Conservation (phyloP, 495 filamentous ascomycete species). For the Xylaria grammica region DNA sequence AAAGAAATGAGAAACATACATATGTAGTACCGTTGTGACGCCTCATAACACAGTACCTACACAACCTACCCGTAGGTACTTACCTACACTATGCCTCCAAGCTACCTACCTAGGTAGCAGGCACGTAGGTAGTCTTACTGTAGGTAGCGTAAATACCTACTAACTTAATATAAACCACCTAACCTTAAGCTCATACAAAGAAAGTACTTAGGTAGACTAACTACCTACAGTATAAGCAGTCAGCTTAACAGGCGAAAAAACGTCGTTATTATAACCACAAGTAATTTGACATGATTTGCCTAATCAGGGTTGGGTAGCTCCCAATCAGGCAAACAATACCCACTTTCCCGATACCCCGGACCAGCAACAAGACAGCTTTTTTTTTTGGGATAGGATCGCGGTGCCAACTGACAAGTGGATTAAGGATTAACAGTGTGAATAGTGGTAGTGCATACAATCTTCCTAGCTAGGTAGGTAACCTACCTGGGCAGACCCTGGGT, state of each 20-base stretch:
- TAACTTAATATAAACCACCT: no score
- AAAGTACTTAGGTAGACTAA: not conserved
- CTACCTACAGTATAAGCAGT: not conserved
- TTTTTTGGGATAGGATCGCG: not conserved
- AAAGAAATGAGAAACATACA: slow-evolving; percentile 8
- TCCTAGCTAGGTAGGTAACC: no score
- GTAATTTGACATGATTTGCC: slow-evolving; percentile 20
- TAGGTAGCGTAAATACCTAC: no score
- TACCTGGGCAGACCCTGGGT: no score
- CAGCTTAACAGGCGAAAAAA: not conserved
- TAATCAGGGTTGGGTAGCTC: slow-evolving; percentile 12
- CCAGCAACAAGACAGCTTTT: slow-evolving; percentile 13
- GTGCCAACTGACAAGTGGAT: no score
- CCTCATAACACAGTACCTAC: no score
- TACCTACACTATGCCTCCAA: no score
- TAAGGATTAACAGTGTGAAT: slow-evolving; percentile 3
- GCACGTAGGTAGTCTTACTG: no score
- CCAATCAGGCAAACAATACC: not conserved
- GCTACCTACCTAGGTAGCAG: no score
- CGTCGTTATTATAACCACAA: not conserved
- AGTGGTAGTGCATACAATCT: not conserved
- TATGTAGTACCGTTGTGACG: slow-evolving; percentile 11
- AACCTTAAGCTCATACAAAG: no score
- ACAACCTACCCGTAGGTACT: not conserved
- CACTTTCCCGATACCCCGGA: slow-evolving; percentile 19